Conservation (phyloP, 371 early-diverging fungal species). For the Lichtheimia hyalospora region DNA sequence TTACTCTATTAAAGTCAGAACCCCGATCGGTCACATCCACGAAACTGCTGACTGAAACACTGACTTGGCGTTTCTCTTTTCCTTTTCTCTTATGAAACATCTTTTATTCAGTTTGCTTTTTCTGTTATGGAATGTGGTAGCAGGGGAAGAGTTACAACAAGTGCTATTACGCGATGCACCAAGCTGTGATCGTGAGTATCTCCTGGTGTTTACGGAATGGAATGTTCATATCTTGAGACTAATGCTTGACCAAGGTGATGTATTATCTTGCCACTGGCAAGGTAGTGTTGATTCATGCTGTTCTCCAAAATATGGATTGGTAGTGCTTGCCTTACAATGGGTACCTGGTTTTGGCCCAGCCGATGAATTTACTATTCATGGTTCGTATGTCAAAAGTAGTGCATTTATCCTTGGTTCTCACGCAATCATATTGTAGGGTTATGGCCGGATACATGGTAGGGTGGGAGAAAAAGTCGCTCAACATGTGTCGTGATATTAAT, state of each 20-base stretch:
- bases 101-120: no score
- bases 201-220: not conserved
- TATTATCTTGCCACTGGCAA: conserved; percentile 46
- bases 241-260: conserved; percentile 11
- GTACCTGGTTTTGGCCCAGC: conserved; percentile 39
- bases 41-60: no score
- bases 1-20: no score
- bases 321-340: conserved; percentile 62
- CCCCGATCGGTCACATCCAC: no score
- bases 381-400: conserved; percentile 14
- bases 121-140: no score
- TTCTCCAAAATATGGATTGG: conserved; percentile 65
- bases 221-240: not conserved
- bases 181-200: not conserved
- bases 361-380: conserved; percentile 55
- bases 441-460: conserved; percentile 43
- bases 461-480: not conserved
- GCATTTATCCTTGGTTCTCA: not conserved
- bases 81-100: no score
- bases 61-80: no score
- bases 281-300: conserved; percentile 60
- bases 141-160: no score
- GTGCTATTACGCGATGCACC: not conserved
- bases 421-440: conserved; percentile 40
- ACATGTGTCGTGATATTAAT: not conserved